Evolutionary conservation across 1,284 basidiomycete genomes (phyloP), one percentile per base, ranked within the genome.

Genomic region (Abortiporus biennis): DNA sequence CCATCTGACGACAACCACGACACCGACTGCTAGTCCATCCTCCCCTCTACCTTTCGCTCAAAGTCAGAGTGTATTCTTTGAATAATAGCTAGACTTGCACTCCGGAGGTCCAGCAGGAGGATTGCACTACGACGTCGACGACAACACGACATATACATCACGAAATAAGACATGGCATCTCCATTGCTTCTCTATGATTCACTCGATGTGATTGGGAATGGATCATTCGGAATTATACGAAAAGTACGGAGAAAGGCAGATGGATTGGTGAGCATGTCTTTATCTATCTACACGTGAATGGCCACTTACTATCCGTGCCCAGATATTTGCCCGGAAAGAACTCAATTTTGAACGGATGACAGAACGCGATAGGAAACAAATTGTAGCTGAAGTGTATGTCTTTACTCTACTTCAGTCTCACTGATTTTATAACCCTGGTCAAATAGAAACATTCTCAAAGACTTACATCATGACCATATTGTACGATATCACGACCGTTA

Each of bases 141-240:
- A n/a, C n/a, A n/a, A n/a, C n/a, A n/a, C n/a, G n/a, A n/a, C n/a
- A n/a, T n/a, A n/a, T n/a, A n/a, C n/a, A n/a, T n/a, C n/a, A n/a
- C n/a, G n/a, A n/a, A n/a, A n/a, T n/a, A n/a, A n/a, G n/a, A n/a
- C n/a, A 42, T 42, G 40, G 30, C 40, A 20, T 23, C 30, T 27
- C 20, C 41, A 8, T 17, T 42, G 41, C 21, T 48, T 46, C 74
- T 79, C 45, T 96, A 95, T 59, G 92, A 94, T 50, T 72, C 90
- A 3, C 71, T 94, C 38, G 91, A 93, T 52, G 74, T 95, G 47
- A 95, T 99, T 43, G 94, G 95, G 5, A 95, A 93, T 53, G 94
- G 94, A n/a, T 91, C 89, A 8, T 99, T 98, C 69, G 94, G 95
- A 1, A 86, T 95, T 51, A 97, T 98, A 54, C 82, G 91, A 48